Base-by-base conservation (phyloP, 345 rosid genomes). In the Brassica juncea region DNA sequence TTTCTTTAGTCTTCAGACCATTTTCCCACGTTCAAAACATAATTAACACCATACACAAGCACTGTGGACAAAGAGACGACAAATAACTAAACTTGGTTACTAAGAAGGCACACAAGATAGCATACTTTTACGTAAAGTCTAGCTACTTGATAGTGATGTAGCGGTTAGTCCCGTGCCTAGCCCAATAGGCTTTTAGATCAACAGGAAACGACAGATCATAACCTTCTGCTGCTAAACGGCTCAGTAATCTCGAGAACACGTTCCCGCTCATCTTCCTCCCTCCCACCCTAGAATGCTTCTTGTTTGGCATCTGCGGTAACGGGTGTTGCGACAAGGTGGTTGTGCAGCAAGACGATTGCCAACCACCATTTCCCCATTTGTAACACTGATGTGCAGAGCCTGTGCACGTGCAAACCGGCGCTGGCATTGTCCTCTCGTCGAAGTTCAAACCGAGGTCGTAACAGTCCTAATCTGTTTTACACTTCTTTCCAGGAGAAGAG, bases 261-360 rank as follows among this genome's bases (percentile, higher is more conserved):
- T 87, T 86, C 1, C 98, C 98, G 30, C 99, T 94, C 98, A 94
- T 94, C 78, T 94, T 94, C 82, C 98, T 80, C 21, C 99, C 98
- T 5, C 98, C 97, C 65, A 95, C 85, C 23, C 99, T 87, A 30
- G 93, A 89, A 70, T 88, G 98, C 14, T 94, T 91, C 77, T 93
- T 93, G 84, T 93, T 91, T 25, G 97, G 97, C 89, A 91, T 83
- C 83, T 88, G 94, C 8, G 99, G 98, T 15, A 94, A 86, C 3
- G 99, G 99, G 77, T 90, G 85, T 59, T 86, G 83, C 4, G 99
- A 93, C 68, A 94, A 12, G 75, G 91, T 82, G 63, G 97, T 93
- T 11, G 99, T 93, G 87, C 98, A 95, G 82, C 99, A 94, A 39
- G 98, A 88, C 1, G 99, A 95, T 80, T 95, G 99, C 99, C 99